Conservation (phyloP, 2,329 filamentous ascomycete genomes). For the Tricladium varicosporioides region DNA sequence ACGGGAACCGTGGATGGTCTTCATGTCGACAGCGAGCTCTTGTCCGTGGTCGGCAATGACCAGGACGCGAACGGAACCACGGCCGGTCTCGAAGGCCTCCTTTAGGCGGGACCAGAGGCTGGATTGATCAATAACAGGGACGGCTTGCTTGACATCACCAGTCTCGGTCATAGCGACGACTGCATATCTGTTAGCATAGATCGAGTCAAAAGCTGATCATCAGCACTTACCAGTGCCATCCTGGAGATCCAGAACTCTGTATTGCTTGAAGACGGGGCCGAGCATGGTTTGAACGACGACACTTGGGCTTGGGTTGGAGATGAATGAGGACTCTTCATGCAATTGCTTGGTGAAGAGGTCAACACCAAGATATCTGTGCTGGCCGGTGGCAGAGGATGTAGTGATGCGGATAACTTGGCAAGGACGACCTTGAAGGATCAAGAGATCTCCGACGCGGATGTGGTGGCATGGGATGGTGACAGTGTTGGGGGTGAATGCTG, state of each 20-base stretch:
- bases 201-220: background rate
- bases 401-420: constrained; percentile 99
- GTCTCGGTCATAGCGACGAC: constrained; percentile 98
- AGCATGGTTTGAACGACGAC: constrained; percentile 99
- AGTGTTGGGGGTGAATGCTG: constrained; percentile 61
- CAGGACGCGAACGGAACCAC: constrained; percentile 89
- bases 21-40: constrained; percentile 98
- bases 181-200: constrained; percentile 21
- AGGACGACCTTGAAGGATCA: constrained; percentile 97
- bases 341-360: constrained; percentile 99
- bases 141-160: constrained; percentile 91
- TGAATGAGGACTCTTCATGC: constrained; percentile 96
- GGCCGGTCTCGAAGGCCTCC: constrained; percentile 84
- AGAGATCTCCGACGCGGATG: constrained; percentile 96
- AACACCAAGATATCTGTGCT: constrained; percentile 99
- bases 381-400: constrained; percentile 93
- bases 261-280: constrained; percentile 99
- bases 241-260: constrained; percentile 96
- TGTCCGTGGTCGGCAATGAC: constrained; percentile 91
- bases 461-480: constrained; percentile 99
- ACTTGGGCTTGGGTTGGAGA: constrained; percentile 94
- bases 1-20: constrained; percentile 84
- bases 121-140: constrained; percentile 94
- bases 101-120: constrained; percentile 78
- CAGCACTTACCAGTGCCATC: constrained; percentile 62